Conservation (phyloP, 75 land plant genomes). For the Cunninghamia lanceolata region DNA sequence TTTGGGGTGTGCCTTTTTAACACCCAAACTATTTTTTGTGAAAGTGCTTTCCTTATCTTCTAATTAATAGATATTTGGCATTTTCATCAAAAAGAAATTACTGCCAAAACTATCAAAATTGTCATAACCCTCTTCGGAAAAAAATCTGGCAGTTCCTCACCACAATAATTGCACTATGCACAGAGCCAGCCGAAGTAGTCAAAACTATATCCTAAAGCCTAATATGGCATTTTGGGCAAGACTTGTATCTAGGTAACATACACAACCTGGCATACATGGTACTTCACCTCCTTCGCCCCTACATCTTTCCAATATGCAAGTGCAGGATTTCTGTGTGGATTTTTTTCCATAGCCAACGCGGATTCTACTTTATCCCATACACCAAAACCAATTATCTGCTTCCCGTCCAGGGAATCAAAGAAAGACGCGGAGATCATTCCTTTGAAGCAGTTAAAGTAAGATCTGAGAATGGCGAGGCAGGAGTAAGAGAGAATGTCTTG, state of each 20-base stretch:
- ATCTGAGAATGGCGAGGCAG: slow-evolving; percentile 13
- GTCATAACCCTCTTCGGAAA: too few relatives aligned
- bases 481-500: slow-evolving; percentile 11
- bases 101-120: too few relatives aligned
- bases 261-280: not conserved
- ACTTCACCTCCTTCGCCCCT: slow-evolving; percentile 4
- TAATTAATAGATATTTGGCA: too few relatives aligned
- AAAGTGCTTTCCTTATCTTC: too few relatives aligned
- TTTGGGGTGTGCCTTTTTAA: too few relatives aligned
- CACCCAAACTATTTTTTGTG: too few relatives aligned
- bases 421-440: slow-evolving; percentile 1
- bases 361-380: slow-evolving; percentile 8
- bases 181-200: not conserved
- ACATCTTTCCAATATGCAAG: not conserved
- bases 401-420: slow-evolving; percentile 5
- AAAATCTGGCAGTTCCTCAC: too few relatives aligned
- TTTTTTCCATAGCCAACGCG: not conserved
- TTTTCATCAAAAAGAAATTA: too few relatives aligned
- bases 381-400: slow-evolving; percentile 1
- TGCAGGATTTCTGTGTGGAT: not conserved
- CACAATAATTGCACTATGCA: too few relatives aligned
- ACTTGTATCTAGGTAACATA: not conserved
- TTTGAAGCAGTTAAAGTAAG: not conserved
- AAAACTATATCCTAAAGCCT: not conserved
- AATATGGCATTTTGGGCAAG: not conserved